Evolutionary conservation across 495 filamentous ascomycete species (phyloP).

Genomic region (Aspergillus taichungensis): DNA sequence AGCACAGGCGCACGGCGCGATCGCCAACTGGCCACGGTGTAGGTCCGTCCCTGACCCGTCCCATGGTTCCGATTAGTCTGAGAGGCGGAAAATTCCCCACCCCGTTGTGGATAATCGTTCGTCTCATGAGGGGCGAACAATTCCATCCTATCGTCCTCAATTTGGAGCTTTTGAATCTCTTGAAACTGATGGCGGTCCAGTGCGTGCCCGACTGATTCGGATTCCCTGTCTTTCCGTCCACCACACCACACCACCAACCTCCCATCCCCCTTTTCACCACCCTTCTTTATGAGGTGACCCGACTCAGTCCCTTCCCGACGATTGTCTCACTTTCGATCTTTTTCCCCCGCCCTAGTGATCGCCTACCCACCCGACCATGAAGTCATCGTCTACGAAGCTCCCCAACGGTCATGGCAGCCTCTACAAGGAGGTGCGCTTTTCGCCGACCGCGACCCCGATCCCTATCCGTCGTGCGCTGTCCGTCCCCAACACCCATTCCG

Average conservation of each 20-base stretch:
- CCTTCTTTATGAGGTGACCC: neutral
- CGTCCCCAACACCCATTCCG: conserved; percentile 25
- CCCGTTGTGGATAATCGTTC: too few species aligned
- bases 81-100: too few species aligned
- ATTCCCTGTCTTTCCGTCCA: too few species aligned
- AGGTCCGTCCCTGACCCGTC: too few species aligned
- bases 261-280: neutral
- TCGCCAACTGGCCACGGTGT: too few species aligned
- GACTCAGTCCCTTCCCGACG: neutral
- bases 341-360: conserved; percentile 1
- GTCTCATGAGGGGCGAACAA: too few species aligned
- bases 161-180: too few species aligned
- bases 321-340: neutral
- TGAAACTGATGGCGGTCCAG: too few species aligned
- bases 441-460: conserved; percentile 32
- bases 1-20: too few species aligned
- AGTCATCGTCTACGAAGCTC: conserved; percentile 15
- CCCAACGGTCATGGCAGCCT: conserved; percentile 33
- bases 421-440: conserved; percentile 43
- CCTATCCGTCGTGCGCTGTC: conserved; percentile 34
- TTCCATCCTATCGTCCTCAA: too few species aligned
- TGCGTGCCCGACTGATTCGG: too few species aligned
- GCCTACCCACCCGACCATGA: conserved; percentile 18
- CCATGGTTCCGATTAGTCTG: too few species aligned
- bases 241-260: neutral